phyloP scores from a whole-genome alignment of 768 basidiomycete genomes.

The Termitomyces sp. region DNA sequence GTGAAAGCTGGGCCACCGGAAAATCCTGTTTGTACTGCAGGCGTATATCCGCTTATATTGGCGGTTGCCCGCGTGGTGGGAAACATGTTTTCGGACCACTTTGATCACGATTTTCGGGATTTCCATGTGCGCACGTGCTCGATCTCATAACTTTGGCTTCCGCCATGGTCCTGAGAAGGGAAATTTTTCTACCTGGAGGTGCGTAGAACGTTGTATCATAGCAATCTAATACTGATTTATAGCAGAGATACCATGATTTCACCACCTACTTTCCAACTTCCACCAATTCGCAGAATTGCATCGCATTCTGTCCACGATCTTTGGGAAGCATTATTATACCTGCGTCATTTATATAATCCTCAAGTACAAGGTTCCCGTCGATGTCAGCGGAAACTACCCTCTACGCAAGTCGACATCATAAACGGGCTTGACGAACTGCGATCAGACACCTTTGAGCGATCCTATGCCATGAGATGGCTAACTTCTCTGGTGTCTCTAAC shows the following conservation, averaged over 20 bases:
- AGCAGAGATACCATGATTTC: constrained; percentile 1
- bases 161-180: not conserved
- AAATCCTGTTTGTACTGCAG: constrained; percentile 2
- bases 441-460: constrained; percentile 64
- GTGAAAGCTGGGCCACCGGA: constrained; percentile 6
- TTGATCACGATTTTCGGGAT: not conserved
- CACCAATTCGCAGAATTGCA: constrained; percentile 43
- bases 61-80: constrained; percentile 7
- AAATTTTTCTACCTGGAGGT: too few relatives aligned
- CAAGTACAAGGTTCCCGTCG: constrained; percentile 56
- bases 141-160: not conserved
- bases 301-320: constrained; percentile 32
- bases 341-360: constrained; percentile 55
- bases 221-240: not conserved
- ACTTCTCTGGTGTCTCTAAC: constrained; percentile 50
- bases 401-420: not conserved
- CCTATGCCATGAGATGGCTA: constrained; percentile 70
- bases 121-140: not conserved
- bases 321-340: constrained; percentile 39
- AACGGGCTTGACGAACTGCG: constrained; percentile 29
- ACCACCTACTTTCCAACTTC: constrained; percentile 51
- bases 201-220: not conserved
- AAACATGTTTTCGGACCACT: not conserved
- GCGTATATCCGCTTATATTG: constrained; percentile 1
- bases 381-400: constrained; percentile 12